Conservation (phyloP, 768 basidiomycete genomes). For the Boletus reticuloceps region DNA sequence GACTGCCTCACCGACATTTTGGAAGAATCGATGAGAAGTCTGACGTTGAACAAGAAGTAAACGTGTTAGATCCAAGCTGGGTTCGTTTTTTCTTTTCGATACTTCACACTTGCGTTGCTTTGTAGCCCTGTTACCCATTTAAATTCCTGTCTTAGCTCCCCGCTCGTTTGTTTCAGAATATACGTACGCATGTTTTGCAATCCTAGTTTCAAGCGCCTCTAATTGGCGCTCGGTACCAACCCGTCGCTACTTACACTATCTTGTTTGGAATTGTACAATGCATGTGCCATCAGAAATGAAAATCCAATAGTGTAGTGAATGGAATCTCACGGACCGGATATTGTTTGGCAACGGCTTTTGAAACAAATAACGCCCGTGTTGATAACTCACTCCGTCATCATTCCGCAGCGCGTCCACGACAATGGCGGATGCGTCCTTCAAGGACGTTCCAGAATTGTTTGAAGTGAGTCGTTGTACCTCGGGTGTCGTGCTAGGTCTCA, state of each 20-base stretch:
- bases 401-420: constrained; percentile 9
- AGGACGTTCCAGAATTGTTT: constrained; percentile 95
- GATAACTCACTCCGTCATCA: no score
- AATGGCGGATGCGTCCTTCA: constrained; percentile 75
- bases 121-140: constrained; percentile 14
- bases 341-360: constrained; percentile 28
- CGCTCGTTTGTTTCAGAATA: constrained; percentile 15
- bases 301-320: background rate
- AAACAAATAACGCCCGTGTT: constrained; percentile 16
- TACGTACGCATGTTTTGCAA: constrained; percentile 4
- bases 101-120: background rate
- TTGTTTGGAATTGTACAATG: constrained; percentile 18
- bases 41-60: constrained; percentile 57
- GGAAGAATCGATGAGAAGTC: constrained; percentile 68
- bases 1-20: constrained; percentile 40
- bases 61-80: background rate
- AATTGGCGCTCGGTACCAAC: constrained; percentile 1
- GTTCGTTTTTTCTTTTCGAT: background rate
- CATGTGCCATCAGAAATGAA: constrained; percentile 3
- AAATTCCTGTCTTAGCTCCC: constrained; percentile 4
- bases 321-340: constrained; percentile 4
- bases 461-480: constrained; percentile 55
- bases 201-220: constrained; percentile 4
- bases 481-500: background rate
- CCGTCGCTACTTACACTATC: constrained; percentile 15